A percentile compares a stretch with the other conserved stretches of the same genome.
phyloP scores from a whole-genome alignment of 2,329 filamentous ascomycete genomes.

The Claviceps quebecensis region DNA sequence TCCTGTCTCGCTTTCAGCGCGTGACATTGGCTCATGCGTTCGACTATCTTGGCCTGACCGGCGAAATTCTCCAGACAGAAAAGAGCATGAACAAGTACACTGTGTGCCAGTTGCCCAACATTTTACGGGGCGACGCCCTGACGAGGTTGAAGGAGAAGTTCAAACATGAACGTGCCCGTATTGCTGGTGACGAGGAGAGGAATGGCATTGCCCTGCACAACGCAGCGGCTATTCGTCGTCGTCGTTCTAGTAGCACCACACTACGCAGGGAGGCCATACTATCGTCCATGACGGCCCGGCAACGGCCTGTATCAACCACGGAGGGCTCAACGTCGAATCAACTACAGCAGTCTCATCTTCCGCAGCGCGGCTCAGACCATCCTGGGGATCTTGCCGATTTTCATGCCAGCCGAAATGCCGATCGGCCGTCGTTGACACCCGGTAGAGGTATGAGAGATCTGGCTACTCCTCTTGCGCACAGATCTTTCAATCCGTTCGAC shows the following conservation, averaged over 20 bases:
- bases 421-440: conserved; percentile 22
- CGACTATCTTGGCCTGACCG: conserved; percentile 82
- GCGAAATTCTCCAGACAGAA: conserved; percentile 84
- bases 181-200: conserved; percentile 59
- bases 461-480: conserved; percentile 33
- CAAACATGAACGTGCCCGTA: conserved; percentile 64
- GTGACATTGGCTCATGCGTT: conserved; percentile 92
- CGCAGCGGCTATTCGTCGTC: conserved; percentile 46
- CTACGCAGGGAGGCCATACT: conserved; percentile 68
- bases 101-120: conserved; percentile 79
- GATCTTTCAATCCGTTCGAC: conserved; percentile 43
- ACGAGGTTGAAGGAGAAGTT: conserved; percentile 89
- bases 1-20: conserved; percentile 81
- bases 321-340: conserved; percentile 21
- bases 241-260: conserved; percentile 58
- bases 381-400: conserved; percentile 72
- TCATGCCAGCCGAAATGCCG: conserved; percentile 50
- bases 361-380: conserved; percentile 36
- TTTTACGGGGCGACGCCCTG: conserved; percentile 70
- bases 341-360: conserved; percentile 24
- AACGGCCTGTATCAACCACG: conserved; percentile 29
- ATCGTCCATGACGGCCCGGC: conserved; percentile 43
- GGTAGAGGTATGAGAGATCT: conserved; percentile 17
- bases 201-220: conserved; percentile 97
- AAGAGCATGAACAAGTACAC: conserved; percentile 90